Conservation (phyloP, 2,329 filamentous ascomycete genomes). For the Penicillium sp. region DNA sequence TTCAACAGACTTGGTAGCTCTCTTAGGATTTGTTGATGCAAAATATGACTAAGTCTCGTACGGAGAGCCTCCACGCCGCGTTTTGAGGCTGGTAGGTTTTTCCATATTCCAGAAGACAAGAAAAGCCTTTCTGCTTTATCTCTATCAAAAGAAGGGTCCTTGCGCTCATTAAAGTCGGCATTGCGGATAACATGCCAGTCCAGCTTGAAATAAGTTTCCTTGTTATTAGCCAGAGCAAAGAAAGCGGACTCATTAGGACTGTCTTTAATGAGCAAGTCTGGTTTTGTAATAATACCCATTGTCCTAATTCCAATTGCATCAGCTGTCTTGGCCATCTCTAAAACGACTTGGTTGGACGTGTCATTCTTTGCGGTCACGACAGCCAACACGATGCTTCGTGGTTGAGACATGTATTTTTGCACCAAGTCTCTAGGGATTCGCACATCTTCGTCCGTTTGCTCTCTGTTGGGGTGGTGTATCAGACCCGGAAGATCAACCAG, state of each 20-base stretch:
- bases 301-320: conserved; percentile 11
- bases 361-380: conserved; percentile 14
- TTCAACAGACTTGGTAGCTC: conserved; percentile 17
- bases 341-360: conserved; percentile 11
- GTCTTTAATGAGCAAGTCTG: conserved; percentile 30
- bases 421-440: conserved; percentile 7
- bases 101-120: conserved; percentile 19
- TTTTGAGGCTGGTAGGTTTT: conserved; percentile 12
- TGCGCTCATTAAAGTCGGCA: conserved; percentile 21
- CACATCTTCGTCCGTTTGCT: conserved; percentile 17
- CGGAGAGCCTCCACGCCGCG: conserved; percentile 29
- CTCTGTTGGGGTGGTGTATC: conserved; percentile 13
- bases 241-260: conserved; percentile 23
- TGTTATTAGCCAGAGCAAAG: conserved; percentile 29
- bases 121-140: conserved; percentile 16
- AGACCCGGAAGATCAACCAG: conserved; percentile 15
- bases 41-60: conserved; percentile 24
- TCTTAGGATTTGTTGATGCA: conserved; percentile 27
- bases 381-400: conserved; percentile 13
- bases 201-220: conserved; percentile 19
- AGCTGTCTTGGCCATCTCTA: conserved; percentile 8
- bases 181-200: conserved; percentile 39
- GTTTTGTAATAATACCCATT: conserved; percentile 19
- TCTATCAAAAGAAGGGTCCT: conserved; percentile 17
- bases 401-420: conserved; percentile 11